Conservation (phyloP, 1,284 basidiomycete genomes). For the Cryptococcus maquisensis region DNA sequence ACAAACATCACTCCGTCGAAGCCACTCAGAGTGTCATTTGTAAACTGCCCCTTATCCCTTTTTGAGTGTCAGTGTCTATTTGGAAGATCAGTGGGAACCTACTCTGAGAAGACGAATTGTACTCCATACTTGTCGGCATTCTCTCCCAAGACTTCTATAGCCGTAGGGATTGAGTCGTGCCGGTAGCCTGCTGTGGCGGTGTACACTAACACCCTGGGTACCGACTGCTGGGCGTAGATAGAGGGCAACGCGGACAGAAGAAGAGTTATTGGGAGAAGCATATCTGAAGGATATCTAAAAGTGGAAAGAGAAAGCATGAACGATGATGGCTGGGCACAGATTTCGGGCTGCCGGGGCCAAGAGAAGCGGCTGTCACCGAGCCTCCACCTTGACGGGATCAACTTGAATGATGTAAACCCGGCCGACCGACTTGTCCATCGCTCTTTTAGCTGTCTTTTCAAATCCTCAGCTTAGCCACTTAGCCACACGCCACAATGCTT, state of each 20-base stretch:
- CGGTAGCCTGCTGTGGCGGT: slow-evolving; percentile 50
- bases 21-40: slow-evolving; percentile 54
- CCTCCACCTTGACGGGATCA: neutral
- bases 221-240: neutral
- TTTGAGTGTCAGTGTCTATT: neutral
- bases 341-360: neutral
- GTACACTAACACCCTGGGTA: slow-evolving; percentile 38
- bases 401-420: neutral
- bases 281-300: neutral
- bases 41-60: slow-evolving; percentile 58
- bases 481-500: too few relatives aligned
- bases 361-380: neutral
- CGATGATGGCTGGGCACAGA: neutral
- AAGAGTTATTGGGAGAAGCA: neutral
- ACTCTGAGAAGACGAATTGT: slow-evolving; percentile 62
- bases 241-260: neutral
- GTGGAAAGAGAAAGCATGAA: neutral
- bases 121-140: slow-evolving; percentile 49
- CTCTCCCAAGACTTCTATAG: slow-evolving; percentile 56
- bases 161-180: slow-evolving; percentile 73
- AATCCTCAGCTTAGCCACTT: too few relatives aligned
- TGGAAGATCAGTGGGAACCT: slow-evolving; percentile 5
- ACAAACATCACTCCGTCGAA: slow-evolving; percentile 70
- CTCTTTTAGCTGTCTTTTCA: too few relatives aligned
- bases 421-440: neutral